Evolutionary conservation across 495 filamentous ascomycete species (phyloP), one percentile per base, ranked within the genome.

Genomic region (Lasiosphaeria ovina): DNA sequence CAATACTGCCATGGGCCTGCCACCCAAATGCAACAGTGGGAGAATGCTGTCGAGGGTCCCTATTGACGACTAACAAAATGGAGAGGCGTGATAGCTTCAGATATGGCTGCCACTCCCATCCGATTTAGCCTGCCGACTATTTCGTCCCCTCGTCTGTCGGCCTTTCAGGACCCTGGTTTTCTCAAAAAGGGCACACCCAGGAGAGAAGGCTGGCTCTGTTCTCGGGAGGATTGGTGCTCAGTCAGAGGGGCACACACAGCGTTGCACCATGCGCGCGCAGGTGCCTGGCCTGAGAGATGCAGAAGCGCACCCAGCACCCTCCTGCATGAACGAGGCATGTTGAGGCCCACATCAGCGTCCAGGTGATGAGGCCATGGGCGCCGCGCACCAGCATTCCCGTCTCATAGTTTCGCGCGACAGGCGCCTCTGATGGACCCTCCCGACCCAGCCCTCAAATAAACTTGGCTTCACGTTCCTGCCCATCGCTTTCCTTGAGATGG

Each of bases 321-420:
- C 62, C 53, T 69, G 67, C 67, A 67, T 62, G 60, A 55, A 62
- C 55, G 67, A 69, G 64, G 62, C 57, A 60, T 59, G 52, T 44
- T 35, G 36, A 36, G 49, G 50, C 59, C 54, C 55, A 48, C 35
- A 5, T 11, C 44, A 9, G 11, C 40, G 52, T 17, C 42, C 59
- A 62, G 67, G 56, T 64, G 64, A 66, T 59, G 51, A 54, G 33
- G 55, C 54, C 57, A 45, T 54, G 55, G 51, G 35, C 59, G 24
- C 24, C 24, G 24, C 24, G 24, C 24, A 24, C 24, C 24, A 24
- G 24, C 24, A 24, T 24, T 24, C 24, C 24, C 24, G 24, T 24
- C 24, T 24, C 1, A 24, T 24, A 24, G 35, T 14, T 12, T 38
- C 38, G 49, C 24, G 24, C 61, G 35, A 34, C 12, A 59, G 52